Percentiles rank a stretch among this genome's conserved stretches.
Evolutionary conservation across 345 rosid species (phyloP).

Genomic region (Salix dunnii): DNA sequence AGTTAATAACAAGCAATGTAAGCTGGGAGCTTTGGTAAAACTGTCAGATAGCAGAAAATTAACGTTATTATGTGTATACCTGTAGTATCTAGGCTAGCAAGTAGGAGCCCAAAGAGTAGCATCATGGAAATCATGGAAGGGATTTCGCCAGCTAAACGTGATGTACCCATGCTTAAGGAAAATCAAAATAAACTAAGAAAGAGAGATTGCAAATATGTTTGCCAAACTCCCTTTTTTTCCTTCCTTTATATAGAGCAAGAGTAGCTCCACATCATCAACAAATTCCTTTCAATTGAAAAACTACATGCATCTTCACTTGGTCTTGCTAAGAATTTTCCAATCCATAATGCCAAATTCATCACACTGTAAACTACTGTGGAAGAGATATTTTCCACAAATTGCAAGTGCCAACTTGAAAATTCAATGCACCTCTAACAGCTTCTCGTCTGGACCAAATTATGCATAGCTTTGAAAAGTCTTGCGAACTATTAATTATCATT

Average conservation of each 20-base stretch:
- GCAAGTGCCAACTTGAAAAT: neutral
- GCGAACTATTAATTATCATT: neutral
- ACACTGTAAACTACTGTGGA: neutral
- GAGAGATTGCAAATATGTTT: neutral
- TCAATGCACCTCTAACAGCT: neutral
- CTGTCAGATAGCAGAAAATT: neutral
- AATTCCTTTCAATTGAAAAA: too few relatives aligned
- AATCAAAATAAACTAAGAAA: neutral
- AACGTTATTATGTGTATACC: neutral
- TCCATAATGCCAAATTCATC: neutral
- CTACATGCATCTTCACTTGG: too few relatives aligned
- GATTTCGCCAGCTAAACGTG: neutral
- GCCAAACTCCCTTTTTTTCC: neutral
- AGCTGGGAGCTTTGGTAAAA: neutral
- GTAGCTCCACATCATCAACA: too few relatives aligned
- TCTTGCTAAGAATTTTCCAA: too few relatives aligned
- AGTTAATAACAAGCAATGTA: neutral
- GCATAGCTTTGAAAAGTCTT: neutral
- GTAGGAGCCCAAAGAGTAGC: conserved; percentile 12
- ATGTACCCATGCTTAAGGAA: neutral
- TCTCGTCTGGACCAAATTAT: neutral
- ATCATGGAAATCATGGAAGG: neutral
- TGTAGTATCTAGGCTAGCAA: conserved; percentile 15
- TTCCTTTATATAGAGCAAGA: neutral
- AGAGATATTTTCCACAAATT: neutral